Evolutionary conservation across 2,329 filamentous ascomycete species (phyloP).

Genomic region (Penicillium expansum): DNA sequence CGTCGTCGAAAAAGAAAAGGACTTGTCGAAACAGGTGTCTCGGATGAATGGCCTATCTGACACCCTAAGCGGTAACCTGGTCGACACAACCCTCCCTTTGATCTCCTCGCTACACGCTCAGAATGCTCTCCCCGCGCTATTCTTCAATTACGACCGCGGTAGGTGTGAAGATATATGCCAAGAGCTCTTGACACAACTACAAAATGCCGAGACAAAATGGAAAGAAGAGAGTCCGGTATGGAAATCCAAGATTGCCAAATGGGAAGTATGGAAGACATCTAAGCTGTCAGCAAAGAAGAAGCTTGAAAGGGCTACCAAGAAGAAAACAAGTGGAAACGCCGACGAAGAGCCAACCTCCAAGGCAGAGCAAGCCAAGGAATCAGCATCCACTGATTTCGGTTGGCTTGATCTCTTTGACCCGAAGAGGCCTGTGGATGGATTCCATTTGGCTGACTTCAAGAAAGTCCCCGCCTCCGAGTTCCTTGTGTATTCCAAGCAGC

Average conservation of each 20-base stretch:
- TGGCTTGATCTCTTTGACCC: constrained; percentile 66
- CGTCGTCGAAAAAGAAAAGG: neutral
- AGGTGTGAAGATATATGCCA: constrained; percentile 61
- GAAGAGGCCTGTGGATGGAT: constrained; percentile 51
- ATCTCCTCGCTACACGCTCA: constrained; percentile 53
- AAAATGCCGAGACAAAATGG: constrained; percentile 51
- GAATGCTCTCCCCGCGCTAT: constrained; percentile 67
- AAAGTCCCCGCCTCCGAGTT: constrained; percentile 60
- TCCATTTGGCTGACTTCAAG: constrained; percentile 59
- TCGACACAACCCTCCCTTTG: constrained; percentile 51
- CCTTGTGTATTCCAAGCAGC: constrained; percentile 51
- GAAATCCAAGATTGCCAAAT: constrained; percentile 59
- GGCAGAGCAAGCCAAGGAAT: constrained; percentile 56
- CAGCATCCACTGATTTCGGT: constrained; percentile 55
- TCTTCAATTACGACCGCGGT: constrained; percentile 73
- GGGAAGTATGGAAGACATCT: constrained; percentile 43
- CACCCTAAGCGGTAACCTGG: constrained; percentile 27
- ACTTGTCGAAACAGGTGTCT: neutral
- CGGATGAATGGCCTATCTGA: neutral
- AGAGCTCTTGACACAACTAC: constrained; percentile 53
- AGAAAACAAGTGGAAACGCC: constrained; percentile 36
- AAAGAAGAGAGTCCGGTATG: constrained; percentile 51
- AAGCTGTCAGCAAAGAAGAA: constrained; percentile 44
- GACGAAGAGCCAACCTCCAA: constrained; percentile 49
- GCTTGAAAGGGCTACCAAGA: constrained; percentile 41